Conservation (phyloP, 352 stramenopile species). For the Globisporangium acanthophoron region DNA sequence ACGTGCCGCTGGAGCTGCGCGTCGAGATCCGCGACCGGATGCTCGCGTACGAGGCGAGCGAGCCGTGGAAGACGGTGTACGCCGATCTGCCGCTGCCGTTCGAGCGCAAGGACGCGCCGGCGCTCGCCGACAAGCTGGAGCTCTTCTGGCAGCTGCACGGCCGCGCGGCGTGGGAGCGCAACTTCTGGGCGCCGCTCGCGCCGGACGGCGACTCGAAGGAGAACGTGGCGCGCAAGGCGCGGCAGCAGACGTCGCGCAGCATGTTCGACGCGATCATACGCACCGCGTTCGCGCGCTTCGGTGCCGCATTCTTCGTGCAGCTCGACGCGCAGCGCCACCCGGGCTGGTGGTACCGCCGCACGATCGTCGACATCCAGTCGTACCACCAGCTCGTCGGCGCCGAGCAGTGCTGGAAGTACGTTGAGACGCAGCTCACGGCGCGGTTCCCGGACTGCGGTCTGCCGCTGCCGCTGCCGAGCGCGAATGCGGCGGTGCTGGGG, state of each 20-base stretch:
- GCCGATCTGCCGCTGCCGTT: slow-evolving; percentile 31
- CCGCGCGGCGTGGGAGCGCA: slow-evolving; percentile 44
- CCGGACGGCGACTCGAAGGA: slow-evolving; percentile 4
- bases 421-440: slow-evolving; percentile 21
- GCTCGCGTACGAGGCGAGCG: slow-evolving; percentile 16
- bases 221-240: slow-evolving; percentile 21
- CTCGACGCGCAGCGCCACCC: slow-evolving; percentile 35
- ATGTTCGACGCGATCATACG: slow-evolving; percentile 31
- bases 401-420: slow-evolving; percentile 26
- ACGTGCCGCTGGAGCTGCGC: not conserved
- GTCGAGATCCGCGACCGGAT: slow-evolving; percentile 7
- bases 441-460: slow-evolving; percentile 46
- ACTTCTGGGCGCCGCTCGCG: slow-evolving; percentile 36
- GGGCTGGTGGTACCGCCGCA: slow-evolving; percentile 48
- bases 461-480: not conserved
- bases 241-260: slow-evolving; percentile 27
- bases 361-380: slow-evolving; percentile 29
- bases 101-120: slow-evolving; percentile 17
- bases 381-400: slow-evolving; percentile 22
- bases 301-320: slow-evolving; percentile 35
- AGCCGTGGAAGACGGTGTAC: slow-evolving; percentile 34
- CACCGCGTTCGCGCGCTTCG: slow-evolving; percentile 23
- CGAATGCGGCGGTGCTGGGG: not conserved
- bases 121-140: slow-evolving; percentile 19
- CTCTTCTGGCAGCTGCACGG: slow-evolving; percentile 32